Conservation (phyloP, 768 basidiomycete species). For the Auriscalpium orientale region DNA sequence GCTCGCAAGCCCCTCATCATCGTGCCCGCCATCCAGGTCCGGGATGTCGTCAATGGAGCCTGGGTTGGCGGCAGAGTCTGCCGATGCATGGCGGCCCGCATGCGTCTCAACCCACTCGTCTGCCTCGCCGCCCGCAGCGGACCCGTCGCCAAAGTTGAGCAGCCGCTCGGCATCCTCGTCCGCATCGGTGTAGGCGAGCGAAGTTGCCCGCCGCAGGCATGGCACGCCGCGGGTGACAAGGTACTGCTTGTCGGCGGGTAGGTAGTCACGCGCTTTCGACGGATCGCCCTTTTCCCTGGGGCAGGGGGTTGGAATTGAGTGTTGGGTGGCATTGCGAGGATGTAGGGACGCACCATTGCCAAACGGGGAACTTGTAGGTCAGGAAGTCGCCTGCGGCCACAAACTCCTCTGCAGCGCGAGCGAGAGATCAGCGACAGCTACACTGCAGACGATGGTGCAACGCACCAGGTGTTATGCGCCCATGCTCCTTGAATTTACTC, state of each 20-base stretch:
- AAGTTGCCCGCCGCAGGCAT: conserved; percentile 87
- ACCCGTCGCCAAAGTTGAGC: conserved; percentile 69
- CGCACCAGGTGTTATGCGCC: conserved; percentile 88
- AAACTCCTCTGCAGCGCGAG: conserved; percentile 74
- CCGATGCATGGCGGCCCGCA: conserved; percentile 56
- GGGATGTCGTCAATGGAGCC: conserved; percentile 80
- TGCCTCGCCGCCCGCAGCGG: conserved; percentile 42
- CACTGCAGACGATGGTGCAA: conserved; percentile 6
- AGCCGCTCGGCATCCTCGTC: conserved; percentile 96
- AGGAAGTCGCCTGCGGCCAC: conserved; percentile 97
- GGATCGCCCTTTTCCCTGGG: conserved; percentile 89
- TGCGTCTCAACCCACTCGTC: conserved; percentile 99
- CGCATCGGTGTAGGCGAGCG: conserved; percentile 88
- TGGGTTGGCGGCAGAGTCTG: conserved; percentile 49
- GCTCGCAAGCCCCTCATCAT: conserved; percentile 22
- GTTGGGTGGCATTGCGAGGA: not conserved
- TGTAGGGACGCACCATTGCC: conserved; percentile 70
- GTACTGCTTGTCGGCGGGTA: conserved; percentile 96
- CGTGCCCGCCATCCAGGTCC: conserved; percentile 61
- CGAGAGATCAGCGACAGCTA: conserved; percentile 14
- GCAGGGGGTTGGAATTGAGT: not conserved
- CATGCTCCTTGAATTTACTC: conserved; percentile 99
- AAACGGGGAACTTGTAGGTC: conserved; percentile 96
- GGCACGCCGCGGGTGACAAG: conserved; percentile 95
- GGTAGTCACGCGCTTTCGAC: conserved; percentile 79